Evolutionary conservation across 2,329 filamentous ascomycete genomes (phyloP).

Genomic region (Exutisphaerella laricina): DNA sequence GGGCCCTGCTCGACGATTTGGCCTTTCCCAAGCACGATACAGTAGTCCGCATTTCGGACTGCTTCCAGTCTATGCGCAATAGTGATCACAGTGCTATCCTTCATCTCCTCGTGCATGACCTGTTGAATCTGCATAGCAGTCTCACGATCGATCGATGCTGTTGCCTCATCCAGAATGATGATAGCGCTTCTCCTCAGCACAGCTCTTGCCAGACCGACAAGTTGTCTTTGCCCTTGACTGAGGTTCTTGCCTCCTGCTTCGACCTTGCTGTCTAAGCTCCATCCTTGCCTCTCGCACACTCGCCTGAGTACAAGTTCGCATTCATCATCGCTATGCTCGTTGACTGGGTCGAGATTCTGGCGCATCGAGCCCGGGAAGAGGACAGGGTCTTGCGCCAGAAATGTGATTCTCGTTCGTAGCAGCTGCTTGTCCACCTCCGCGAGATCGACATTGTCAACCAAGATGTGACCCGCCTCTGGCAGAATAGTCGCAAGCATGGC

Average conservation of each 20-base stretch:
- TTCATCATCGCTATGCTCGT: constrained; percentile 51
- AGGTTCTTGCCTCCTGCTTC: constrained; percentile 58
- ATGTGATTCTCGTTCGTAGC: constrained; percentile 58
- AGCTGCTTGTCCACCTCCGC: constrained; percentile 54
- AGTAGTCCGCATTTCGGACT: constrained; percentile 54
- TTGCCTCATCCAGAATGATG: constrained; percentile 62
- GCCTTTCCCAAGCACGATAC: constrained; percentile 50
- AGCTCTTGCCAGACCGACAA: constrained; percentile 59
- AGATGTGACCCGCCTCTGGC: constrained; percentile 51
- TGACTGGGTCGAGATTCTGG: constrained; percentile 57
- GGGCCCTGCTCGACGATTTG: constrained; percentile 38
- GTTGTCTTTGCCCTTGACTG: constrained; percentile 59
- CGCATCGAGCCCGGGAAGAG: constrained; percentile 59
- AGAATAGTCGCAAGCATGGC: constrained; percentile 54
- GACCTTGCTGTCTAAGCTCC: constrained; percentile 52
- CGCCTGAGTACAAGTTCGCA: constrained; percentile 51
- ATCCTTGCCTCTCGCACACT: constrained; percentile 51
- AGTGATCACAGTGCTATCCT: constrained; percentile 56
- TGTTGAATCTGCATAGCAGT: constrained; percentile 53
- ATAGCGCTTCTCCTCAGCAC: constrained; percentile 56
- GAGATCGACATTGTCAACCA: constrained; percentile 58
- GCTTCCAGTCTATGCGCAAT: constrained; percentile 62
- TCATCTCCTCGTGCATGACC: constrained; percentile 52
- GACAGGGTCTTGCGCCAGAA: constrained; percentile 62
- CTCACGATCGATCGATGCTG: constrained; percentile 58